phyloP scores from a whole-genome alignment of 306 rosid genomes.

The Gleditsia sinensis region DNA sequence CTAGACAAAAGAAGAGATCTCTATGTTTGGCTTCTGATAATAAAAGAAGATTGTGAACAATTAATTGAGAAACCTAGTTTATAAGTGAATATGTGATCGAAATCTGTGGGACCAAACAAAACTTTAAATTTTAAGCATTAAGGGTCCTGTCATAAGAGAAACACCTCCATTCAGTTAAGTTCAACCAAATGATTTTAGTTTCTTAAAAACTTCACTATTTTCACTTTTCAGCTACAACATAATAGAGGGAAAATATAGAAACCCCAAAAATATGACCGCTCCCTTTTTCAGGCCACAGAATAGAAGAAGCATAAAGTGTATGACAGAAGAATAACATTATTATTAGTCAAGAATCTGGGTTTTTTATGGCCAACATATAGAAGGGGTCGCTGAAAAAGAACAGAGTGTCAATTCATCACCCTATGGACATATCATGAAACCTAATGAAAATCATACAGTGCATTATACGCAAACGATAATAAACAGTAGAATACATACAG shows the following conservation, averaged over 20 bases:
- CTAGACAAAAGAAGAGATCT: neutral
- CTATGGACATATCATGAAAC: conserved; percentile 11
- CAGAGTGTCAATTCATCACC: neutral
- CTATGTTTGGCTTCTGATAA: neutral
- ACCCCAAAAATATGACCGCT: neutral
- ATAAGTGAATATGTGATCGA: conserved; percentile 14
- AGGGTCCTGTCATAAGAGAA: conserved; percentile 1
- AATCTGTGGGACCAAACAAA: conserved; percentile 7
- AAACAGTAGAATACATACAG: neutral
- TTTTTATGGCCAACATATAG: neutral
- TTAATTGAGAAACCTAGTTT: conserved; percentile 8
- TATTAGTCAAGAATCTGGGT: neutral
- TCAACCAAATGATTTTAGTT: neutral
- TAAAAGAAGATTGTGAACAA: conserved; percentile 23
- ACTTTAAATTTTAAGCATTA: neutral
- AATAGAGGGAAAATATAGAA: neutral
- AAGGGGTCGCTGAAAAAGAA: neutral
- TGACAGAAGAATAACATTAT: conserved; percentile 4
- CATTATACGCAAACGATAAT: conserved; percentile 8
- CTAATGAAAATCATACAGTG: neutral
- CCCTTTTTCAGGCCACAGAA: neutral
- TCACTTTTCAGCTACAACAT: conserved; percentile 12
- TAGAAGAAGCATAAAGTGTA: neutral
- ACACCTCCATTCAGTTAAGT: conserved; percentile 1
- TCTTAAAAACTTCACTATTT: conserved; percentile 11